phyloP scores from a whole-genome alignment of 2,329 filamentous ascomycete genomes.

The Scedosporium boydii region DNA sequence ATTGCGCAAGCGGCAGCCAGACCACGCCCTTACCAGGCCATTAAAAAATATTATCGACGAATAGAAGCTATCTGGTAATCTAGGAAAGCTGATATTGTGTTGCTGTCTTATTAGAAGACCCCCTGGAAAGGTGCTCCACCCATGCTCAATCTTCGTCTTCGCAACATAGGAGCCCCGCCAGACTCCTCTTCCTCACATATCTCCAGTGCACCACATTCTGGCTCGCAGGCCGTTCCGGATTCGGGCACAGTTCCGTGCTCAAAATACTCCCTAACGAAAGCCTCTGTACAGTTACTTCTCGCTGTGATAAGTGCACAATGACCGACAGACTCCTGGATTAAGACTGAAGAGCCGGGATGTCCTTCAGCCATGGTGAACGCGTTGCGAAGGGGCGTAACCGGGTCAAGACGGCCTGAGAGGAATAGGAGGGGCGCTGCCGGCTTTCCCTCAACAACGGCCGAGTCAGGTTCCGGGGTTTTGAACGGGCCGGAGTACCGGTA shows the following conservation, averaged over 20 bases:
- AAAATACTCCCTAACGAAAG: slow-evolving; percentile 17
- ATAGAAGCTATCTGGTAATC: too few species aligned
- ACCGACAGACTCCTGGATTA: slow-evolving; percentile 21
- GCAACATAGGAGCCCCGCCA: too few species aligned
- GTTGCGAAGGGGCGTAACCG: slow-evolving; percentile 34
- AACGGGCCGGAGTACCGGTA: slow-evolving; percentile 30
- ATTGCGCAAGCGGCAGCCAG: too few species aligned
- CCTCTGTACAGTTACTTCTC: slow-evolving; percentile 13
- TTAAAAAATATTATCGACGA: too few species aligned
- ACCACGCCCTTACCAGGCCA: too few species aligned
- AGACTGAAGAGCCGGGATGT: slow-evolving; percentile 18
- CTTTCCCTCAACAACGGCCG: slow-evolving; percentile 15
- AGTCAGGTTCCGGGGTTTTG: slow-evolving; percentile 15
- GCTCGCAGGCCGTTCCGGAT: slow-evolving; percentile 13
- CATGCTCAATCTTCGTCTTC: too few species aligned
- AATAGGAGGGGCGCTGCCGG: slow-evolving; percentile 34
- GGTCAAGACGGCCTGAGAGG: slow-evolving; percentile 31
- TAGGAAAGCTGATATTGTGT: too few species aligned
- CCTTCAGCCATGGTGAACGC: slow-evolving; percentile 17
- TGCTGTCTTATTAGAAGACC: too few species aligned
- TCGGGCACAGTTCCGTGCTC: slow-evolving; percentile 19
- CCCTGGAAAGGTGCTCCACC: too few species aligned
- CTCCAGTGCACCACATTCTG: not conserved
- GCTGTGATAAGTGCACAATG: slow-evolving; percentile 14
- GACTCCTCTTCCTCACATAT: too few species aligned